These are phyloP conservation scores for Pichia sp. DNA, from an alignment of 1,139 yeast species.

Conservation along the genomic window DNA sequence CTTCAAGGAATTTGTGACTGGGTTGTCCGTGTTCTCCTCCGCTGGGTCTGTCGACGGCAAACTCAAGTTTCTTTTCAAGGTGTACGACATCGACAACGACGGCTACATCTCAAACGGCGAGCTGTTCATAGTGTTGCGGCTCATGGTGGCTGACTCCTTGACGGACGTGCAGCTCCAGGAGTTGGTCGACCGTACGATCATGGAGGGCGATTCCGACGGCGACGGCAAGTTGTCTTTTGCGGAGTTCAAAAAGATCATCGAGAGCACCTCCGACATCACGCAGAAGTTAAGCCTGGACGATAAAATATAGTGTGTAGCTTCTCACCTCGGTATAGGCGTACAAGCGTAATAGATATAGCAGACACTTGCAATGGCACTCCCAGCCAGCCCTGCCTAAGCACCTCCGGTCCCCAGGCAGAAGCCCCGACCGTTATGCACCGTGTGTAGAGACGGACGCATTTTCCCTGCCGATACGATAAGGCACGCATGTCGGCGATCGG, in stretches of 20 bases:
- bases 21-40: constrained; percentile 88
- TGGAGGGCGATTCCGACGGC: constrained; percentile 91
- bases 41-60: constrained; percentile 81
- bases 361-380: background rate
- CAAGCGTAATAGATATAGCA: background rate
- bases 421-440: too few relatives aligned
- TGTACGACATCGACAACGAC: constrained; percentile 93
- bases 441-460: too few relatives aligned
- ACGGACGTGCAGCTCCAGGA: constrained; percentile 89
- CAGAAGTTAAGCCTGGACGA: constrained; percentile 28
- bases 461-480: too few relatives aligned
- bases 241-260: constrained; percentile 76
- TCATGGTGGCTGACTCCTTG: constrained; percentile 94
- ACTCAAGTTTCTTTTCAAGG: constrained; percentile 82
- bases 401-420: too few relatives aligned
- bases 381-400: too few relatives aligned
- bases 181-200: constrained; percentile 91
- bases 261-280: constrained; percentile 41
- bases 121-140: constrained; percentile 81
- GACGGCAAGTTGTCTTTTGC: constrained; percentile 84
- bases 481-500: too few relatives aligned
- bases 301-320: constrained; percentile 19
- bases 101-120: constrained; percentile 96
- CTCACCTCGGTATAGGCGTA: too few relatives aligned
- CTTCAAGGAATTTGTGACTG: constrained; percentile 90